Base-by-base conservation (phyloP, 2,329 filamentous ascomycete species). In the Xylaria sp. region DNA sequence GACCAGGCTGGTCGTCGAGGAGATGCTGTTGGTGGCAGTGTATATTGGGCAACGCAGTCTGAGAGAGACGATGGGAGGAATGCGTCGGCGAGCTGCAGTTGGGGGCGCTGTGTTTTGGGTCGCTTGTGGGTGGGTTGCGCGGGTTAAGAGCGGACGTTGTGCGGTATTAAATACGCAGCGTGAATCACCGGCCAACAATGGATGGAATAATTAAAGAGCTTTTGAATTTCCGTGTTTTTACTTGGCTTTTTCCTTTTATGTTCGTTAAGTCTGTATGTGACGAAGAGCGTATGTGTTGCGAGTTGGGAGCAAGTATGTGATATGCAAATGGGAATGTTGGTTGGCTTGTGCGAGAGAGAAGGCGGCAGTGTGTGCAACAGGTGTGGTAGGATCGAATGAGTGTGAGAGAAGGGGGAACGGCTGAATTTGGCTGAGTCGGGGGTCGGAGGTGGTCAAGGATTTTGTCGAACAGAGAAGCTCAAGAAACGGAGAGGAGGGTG, bases 351-450 rank as follows among this genome's bases (percentile, higher is more conserved):
- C 28, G 63, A 56, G 68, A 62, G 62, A 70, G 65, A 66, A 66
- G 63, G 70, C 66, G 68, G 64, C 63, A 63, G 72, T 66, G 65
- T 65, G 65, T 71, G 72, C 37, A 51, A 64, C 25, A 48, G 60
- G 70, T 66, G 56, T 70, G 70, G 69, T 72, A 74, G 69, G 70
- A 74, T 71, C 69, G 72, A 71, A 64, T 73, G 65, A 71, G 64
- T 65, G 69, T 58, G 65, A 69, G 64, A 70, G 70, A 70, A 67
- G 67, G 67, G 70, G 66, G 65, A 73, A 66, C 61, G 41, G 57
- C 64, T 62, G 69, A 66, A 61, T 39, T 65, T 55, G 68, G 67
- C 62, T 63, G 46, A 44, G 67, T 72, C 62, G 68, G 70, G 66
- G 70, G 58, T 65, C 65, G 70, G 71, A 70, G 62, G 67, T 48